Percentiles rank a stretch among this genome's conserved stretches.
Conservation (phyloP, 2,329 filamentous ascomycete genomes). For the Fusarium tricinctum region DNA sequence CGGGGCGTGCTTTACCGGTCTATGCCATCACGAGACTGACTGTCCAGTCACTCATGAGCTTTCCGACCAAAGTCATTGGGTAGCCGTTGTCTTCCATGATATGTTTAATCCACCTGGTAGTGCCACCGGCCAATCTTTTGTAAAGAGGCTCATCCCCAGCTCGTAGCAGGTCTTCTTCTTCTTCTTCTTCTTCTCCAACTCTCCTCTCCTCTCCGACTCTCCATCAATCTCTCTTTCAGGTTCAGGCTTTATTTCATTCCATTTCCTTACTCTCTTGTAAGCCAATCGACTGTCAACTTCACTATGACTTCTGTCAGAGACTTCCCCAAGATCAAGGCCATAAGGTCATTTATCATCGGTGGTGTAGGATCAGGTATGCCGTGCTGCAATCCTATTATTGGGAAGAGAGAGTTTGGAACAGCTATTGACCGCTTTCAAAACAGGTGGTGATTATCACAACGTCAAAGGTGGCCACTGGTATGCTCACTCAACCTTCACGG, state of each 20-base stretch:
- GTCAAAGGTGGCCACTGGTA: constrained; percentile 81
- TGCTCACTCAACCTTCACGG: constrained; percentile 3
- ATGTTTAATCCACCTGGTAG: constrained; percentile 35
- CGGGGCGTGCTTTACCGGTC: constrained; percentile 34
- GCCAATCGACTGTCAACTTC: constrained; percentile 1
- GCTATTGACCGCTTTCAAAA: constrained; percentile 31
- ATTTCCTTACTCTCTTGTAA: background rate
- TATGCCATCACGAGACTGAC: constrained; percentile 37
- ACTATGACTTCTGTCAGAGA: constrained; percentile 65
- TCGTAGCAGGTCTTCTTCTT: constrained; percentile 13
- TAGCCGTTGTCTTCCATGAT: constrained; percentile 20
- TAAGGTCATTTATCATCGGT: constrained; percentile 78
- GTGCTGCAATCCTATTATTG: background rate
- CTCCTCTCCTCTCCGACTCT: constrained; percentile 1
- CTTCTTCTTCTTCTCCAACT: too few species aligned
- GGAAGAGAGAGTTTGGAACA: background rate
- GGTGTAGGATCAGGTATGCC: constrained; percentile 53
- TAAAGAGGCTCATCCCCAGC: constrained; percentile 39
- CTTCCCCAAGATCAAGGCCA: constrained; percentile 82
- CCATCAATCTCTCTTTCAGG: constrained; percentile 5
- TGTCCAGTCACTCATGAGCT: constrained; percentile 26
- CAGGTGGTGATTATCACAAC: constrained; percentile 91
- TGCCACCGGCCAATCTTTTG: constrained; percentile 33
- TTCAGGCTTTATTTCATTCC: background rate
- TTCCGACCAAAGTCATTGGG: constrained; percentile 6